A percentile compares a stretch with the other conserved stretches of the same genome.
These are phyloP conservation scores for Cornus florida DNA, from an alignment of 148 eudicot genomes.

Conservation along the genomic window DNA sequence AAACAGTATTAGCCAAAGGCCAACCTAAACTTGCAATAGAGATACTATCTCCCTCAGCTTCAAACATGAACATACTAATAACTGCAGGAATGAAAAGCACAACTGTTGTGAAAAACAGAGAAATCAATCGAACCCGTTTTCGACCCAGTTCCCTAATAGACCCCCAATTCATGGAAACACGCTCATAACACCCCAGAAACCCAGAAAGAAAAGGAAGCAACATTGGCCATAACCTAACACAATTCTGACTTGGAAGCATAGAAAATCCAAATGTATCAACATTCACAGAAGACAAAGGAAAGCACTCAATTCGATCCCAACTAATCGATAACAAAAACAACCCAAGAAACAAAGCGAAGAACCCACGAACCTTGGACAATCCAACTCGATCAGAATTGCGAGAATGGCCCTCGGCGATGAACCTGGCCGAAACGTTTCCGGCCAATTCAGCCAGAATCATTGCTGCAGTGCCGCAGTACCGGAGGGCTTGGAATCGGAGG, in stretches of 20 bases:
- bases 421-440: slow-evolving; percentile 64
- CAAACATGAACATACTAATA: slow-evolving; percentile 76
- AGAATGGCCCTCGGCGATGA: slow-evolving; percentile 35
- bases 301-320: slow-evolving; percentile 90
- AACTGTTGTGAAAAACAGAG: slow-evolving; percentile 72
- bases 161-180: slow-evolving; percentile 60
- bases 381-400: slow-evolving; percentile 31
- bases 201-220: slow-evolving; percentile 88
- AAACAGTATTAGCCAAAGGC: slow-evolving; percentile 86
- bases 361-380: slow-evolving; percentile 28
- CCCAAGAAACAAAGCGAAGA: slow-evolving; percentile 53
- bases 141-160: slow-evolving; percentile 58
- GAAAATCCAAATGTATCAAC: slow-evolving; percentile 44
- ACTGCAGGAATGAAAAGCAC: slow-evolving; percentile 80
- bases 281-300: slow-evolving; percentile 74
- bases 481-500: slow-evolving; percentile 80
- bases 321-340: slow-evolving; percentile 73
- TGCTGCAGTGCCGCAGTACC: slow-evolving; percentile 82
- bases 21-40: slow-evolving; percentile 66
- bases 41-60: slow-evolving; percentile 74
- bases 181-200: slow-evolving; percentile 79
- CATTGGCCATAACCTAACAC: slow-evolving; percentile 88
- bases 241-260: slow-evolving; percentile 46
- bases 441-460: slow-evolving; percentile 83
- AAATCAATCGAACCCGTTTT: slow-evolving; percentile 62